phyloP scores from a whole-genome alignment of 1,284 basidiomycete species.

The Irpex sp. region DNA sequence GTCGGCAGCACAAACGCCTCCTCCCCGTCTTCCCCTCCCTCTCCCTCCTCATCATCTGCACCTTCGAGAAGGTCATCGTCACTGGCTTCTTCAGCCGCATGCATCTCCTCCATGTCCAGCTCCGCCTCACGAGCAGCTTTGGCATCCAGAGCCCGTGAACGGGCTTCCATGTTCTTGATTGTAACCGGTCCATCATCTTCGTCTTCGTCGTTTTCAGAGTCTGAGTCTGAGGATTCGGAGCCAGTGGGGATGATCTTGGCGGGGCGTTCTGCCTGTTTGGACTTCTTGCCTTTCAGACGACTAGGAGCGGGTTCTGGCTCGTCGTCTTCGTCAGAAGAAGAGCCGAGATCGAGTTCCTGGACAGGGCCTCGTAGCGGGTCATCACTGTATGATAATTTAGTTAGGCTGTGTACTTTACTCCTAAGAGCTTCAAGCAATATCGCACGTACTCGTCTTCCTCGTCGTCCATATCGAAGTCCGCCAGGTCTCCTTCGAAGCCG shows the following conservation, averaged over 20 bases:
- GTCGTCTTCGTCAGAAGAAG: slow-evolving; percentile 52
- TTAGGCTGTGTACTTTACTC: not conserved
- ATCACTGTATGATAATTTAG: slow-evolving; percentile 21
- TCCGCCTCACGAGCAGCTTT: slow-evolving; percentile 63
- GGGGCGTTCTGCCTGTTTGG: slow-evolving; percentile 48
- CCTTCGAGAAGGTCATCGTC: slow-evolving; percentile 47
- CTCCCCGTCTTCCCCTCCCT: slow-evolving; percentile 49
- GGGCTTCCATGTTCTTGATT: slow-evolving; percentile 73
- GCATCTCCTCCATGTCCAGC: slow-evolving; percentile 64
- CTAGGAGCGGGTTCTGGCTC: slow-evolving; percentile 26
- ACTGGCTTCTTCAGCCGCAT: slow-evolving; percentile 46
- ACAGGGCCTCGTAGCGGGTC: slow-evolving; percentile 46
- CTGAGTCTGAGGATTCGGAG: slow-evolving; percentile 37
- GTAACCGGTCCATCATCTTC: slow-evolving; percentile 61
- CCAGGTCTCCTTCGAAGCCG: slow-evolving; percentile 36
- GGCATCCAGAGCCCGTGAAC: slow-evolving; percentile 69
- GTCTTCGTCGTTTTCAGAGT: slow-evolving; percentile 44
- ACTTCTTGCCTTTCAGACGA: slow-evolving; percentile 40
- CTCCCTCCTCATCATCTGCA: slow-evolving; percentile 53
- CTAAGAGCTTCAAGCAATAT: not conserved
- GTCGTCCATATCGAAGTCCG: slow-evolving; percentile 45
- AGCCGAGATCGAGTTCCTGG: slow-evolving; percentile 68
- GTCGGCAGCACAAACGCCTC: slow-evolving; percentile 77
- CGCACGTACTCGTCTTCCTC: slow-evolving; percentile 26
- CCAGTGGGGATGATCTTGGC: slow-evolving; percentile 48